Percentiles rank a stretch among this genome's conserved stretches.
These are phyloP conservation scores for Nicotiana tomentosiformis DNA, from an alignment of 257 asterid species.

Conservation along the genomic window DNA sequence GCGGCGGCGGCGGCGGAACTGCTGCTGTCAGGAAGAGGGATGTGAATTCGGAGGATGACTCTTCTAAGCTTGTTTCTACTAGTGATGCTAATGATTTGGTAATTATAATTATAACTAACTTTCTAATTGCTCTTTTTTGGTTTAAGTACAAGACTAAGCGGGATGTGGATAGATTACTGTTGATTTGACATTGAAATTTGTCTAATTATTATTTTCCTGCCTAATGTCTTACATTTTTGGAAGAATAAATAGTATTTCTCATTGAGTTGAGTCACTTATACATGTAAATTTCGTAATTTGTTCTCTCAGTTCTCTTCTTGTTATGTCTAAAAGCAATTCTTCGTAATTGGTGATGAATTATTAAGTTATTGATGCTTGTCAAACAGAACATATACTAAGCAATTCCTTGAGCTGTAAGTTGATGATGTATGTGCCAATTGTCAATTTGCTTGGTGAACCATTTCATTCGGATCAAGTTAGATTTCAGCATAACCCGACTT, in stretches of 20 bases:
- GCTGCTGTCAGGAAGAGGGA: conserved; percentile 47
- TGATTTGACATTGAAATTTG: not conserved
- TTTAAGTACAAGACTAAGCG: not conserved
- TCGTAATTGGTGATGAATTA: not conserved
- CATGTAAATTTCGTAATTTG: not conserved
- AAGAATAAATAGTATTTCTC: not conserved
- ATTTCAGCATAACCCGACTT: not conserved
- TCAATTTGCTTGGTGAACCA: not conserved
- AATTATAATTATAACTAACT: not conserved
- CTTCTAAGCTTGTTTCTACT: conserved; percentile 43
- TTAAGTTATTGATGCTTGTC: not conserved
- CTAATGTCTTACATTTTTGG: not conserved
- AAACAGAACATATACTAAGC: not conserved
- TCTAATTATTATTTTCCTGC: not conserved
- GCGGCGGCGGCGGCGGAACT: conserved; percentile 27
- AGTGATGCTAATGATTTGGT: conserved; percentile 50
- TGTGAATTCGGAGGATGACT: conserved; percentile 36
- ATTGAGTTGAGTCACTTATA: not conserved
- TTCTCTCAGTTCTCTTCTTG: not conserved
- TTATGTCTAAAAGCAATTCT: not conserved
- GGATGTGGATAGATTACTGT: not conserved
- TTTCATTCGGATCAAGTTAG: not conserved
- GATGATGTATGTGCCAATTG: not conserved
- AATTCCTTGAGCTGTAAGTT: not conserved
- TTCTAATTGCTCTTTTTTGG: not conserved